Base-by-base conservation (phyloP, 2,329 filamentous ascomycete genomes). In the Monilinia aucupariae region DNA sequence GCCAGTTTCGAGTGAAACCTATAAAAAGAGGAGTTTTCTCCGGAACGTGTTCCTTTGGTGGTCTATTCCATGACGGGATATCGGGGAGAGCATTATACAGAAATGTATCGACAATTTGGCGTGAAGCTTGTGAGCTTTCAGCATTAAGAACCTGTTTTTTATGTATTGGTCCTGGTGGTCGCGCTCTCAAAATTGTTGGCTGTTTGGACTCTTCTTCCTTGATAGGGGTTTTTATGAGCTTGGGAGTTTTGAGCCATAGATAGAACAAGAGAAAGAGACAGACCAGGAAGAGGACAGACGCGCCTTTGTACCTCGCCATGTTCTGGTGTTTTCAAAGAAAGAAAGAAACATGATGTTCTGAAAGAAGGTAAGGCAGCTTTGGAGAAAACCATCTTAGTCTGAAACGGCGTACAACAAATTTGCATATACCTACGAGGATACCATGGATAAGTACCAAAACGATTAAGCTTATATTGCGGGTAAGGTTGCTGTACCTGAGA, bases 1-100 rank as follows among this genome's bases (percentile, higher is more conserved):
- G 78, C 78, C 79, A 84, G 60, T 80, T 79, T 43, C 82, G 76
- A 1, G 82, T 84, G 74, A 85, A 86, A 25, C 82, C 81, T 64
- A 85, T 83, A 61, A 85, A 75, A 12, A 86, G 76, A 2, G 83
- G 82, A 3, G 83, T 80, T 7, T 75, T 72, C 55, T 74, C 74
- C 68, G 77, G 75, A 7, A 76, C 70, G 62, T 78, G 73, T 43
- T 71, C 65, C 13, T 0, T 17, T 10, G 79, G 76, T 10, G 79
- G 75, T 12, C 71, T 61, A 65, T 81, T 82, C 75, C 80, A 81
- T 22, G 48, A 52, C 20, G 48, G 58, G 27, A 60, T 34, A 5
- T 60, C 20, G 7, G 48, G 58, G 12, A 60, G 48, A 4, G 7
- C 32, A 10, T 60, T 45, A 34, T 60, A 60, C 20, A 12, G 7